Conservation (phyloP, 2,329 filamentous ascomycete species). For the Ceratocystis eucalypticola region DNA sequence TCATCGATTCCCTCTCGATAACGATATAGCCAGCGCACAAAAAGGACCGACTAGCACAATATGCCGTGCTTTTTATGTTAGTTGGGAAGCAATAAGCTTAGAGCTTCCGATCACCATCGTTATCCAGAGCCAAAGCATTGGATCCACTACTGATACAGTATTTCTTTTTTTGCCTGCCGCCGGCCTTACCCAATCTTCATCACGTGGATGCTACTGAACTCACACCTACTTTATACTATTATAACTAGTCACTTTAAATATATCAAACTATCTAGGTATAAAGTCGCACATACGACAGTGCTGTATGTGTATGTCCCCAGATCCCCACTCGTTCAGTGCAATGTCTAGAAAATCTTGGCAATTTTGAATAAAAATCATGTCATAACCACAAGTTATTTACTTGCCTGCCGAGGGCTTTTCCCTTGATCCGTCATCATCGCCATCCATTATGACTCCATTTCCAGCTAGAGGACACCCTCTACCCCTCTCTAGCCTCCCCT, state of each 20-base stretch:
- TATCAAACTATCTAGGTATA: not conserved
- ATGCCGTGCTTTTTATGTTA: not conserved
- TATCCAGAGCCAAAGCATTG: not conserved
- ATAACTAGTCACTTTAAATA: not conserved
- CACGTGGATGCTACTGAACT: too few species aligned
- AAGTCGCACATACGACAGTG: not conserved
- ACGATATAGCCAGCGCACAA: not conserved
- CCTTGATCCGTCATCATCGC: not conserved
- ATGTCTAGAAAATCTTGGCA: not conserved
- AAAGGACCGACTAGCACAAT: not conserved
- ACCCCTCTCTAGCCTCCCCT: not conserved
- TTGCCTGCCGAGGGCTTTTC: not conserved
- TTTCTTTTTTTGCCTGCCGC: not conserved
- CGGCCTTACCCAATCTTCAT: too few species aligned
- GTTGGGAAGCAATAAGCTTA: not conserved
- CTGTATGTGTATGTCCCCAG: not conserved
- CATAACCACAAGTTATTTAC: not conserved
- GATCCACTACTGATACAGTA: not conserved
- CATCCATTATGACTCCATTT: not conserved
- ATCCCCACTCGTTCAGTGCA: not conserved
- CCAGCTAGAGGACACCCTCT: not conserved
- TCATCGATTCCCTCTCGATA: too few species aligned
- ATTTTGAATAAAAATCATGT: not conserved
- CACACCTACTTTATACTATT: not conserved
- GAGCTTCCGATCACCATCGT: not conserved